Evolutionary conservation across 306 rosid genomes (phyloP), one percentile per base, ranked within the genome.

Genomic region (Citrullus mucosospermus): DNA sequence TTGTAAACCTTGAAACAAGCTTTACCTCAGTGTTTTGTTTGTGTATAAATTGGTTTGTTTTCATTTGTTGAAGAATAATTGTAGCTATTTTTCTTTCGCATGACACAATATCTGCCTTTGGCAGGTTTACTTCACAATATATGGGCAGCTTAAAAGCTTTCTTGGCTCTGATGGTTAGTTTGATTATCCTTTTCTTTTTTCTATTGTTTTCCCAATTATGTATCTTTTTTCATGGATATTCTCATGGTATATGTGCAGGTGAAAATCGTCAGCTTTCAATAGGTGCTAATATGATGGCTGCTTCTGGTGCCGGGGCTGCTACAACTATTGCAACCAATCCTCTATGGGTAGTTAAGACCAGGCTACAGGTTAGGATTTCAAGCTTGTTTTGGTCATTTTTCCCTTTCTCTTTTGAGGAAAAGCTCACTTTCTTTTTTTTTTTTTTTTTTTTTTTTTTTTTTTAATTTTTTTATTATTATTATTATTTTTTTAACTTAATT

Each of bases 311-410:
- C 85, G 95, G 98, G 80, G 96, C 91, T 89, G 89, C 95, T 41
- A 91, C 96, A 77, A 82, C 93, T 67, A 82, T 89, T 87, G 87
- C 85, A 62, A 93, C 94, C 61, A 93, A 93, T 86, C 98, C 98
- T 14, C 93, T 93, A 58, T 93, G 96, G 98, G 98, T 93, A 79
- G 98, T 93, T 75, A 93, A 93, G 91, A 93, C 96, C 77, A 91
- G 98, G 80, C 86, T 93, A 79, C 96, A 93, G 80, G 97, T 93
- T 46, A 51, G 89, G 83, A 80, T 84, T 82, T 77, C 80, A 81
- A 32, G 54, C 72, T 59, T 14, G 13, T 76, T 9, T 60, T 16
- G 16, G 2, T 30, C 8, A 9, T 28, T 61, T 61, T 61, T 18
- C 22, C 22, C 0, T 8, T 61, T 61, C 34, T 30, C 34, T 57